Evolutionary conservation across 768 basidiomycete species (phyloP).

Genomic region (Kwoniella newhampshirensis): DNA sequence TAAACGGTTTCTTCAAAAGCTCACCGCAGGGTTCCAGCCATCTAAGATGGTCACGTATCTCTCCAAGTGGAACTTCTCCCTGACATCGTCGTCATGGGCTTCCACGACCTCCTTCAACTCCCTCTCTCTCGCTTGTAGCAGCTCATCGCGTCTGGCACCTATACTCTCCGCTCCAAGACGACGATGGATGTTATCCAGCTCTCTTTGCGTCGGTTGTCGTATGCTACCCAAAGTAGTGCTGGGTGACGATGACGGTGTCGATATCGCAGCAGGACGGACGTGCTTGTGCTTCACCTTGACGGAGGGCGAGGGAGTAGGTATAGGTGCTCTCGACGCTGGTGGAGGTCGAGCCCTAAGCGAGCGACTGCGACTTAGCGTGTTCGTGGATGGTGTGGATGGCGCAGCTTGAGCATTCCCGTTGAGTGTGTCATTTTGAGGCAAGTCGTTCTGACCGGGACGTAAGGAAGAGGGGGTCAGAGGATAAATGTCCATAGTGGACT

Average conservation of each 20-base stretch:
- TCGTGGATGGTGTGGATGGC: background rate
- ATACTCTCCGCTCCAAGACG: constrained; percentile 29
- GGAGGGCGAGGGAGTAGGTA: background rate
- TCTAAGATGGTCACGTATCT: constrained; percentile 69
- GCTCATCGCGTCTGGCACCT: constrained; percentile 41
- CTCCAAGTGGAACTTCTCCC: constrained; percentile 87
- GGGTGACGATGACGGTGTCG: background rate
- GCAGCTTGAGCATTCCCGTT: background rate
- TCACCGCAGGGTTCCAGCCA: constrained; percentile 71
- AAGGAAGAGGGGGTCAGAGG: background rate
- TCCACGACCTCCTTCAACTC: constrained; percentile 61
- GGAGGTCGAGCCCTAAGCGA: constrained; percentile 33
- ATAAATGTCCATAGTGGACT: constrained; percentile 41
- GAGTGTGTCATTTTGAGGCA: background rate
- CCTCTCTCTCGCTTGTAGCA: constrained; percentile 64
- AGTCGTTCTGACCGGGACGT: background rate
- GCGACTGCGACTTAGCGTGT: constrained; percentile 4
- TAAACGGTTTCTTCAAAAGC: constrained; percentile 32
- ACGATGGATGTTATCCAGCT: constrained; percentile 23
- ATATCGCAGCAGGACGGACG: no score
- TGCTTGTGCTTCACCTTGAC: background rate
- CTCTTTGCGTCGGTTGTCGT: constrained; percentile 24
- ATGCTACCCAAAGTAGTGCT: background rate
- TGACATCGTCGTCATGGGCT: constrained; percentile 56
- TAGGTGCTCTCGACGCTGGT: background rate